phyloP scores from a whole-genome alignment of 805 yeast species.

The Peterozyma toletana region DNA sequence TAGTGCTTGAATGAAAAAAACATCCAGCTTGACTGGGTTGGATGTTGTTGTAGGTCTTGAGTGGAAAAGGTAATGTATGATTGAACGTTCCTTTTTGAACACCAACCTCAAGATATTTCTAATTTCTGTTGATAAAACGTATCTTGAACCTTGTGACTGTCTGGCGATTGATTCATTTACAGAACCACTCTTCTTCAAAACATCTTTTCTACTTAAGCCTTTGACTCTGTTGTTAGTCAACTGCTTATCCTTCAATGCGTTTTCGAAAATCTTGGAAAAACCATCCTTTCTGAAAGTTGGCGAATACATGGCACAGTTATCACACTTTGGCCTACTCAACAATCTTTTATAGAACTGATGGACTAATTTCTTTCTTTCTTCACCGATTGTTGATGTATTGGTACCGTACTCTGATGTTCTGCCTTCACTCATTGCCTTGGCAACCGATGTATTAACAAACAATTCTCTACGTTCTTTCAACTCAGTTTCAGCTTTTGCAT shows the following conservation, averaged over 20 bases:
- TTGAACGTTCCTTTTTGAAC: slow-evolving; percentile 63
- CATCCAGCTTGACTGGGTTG: slow-evolving; percentile 53
- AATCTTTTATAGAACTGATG: slow-evolving; percentile 71
- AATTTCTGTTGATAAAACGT: slow-evolving; percentile 82
- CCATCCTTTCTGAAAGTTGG: slow-evolving; percentile 96
- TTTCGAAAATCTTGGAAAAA: slow-evolving; percentile 84
- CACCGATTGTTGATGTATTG: slow-evolving; percentile 77
- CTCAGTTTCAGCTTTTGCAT: slow-evolving; percentile 34
- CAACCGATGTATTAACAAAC: slow-evolving; percentile 66
- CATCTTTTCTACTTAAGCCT: slow-evolving; percentile 68
- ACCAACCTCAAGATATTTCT: slow-evolving; percentile 70
- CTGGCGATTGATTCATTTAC: slow-evolving; percentile 35
- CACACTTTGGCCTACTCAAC: slow-evolving; percentile 79
- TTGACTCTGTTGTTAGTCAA: slow-evolving; percentile 72
- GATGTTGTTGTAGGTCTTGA: slow-evolving; percentile 56
- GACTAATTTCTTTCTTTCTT: slow-evolving; percentile 71
- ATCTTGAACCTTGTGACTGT: slow-evolving; percentile 70
- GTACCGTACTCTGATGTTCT: slow-evolving; percentile 60
- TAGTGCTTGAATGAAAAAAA: slow-evolving; percentile 82
- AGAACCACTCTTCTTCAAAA: slow-evolving; percentile 37
- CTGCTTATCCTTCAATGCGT: slow-evolving; percentile 78
- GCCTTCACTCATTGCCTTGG: slow-evolving; percentile 70
- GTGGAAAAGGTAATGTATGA: slow-evolving; percentile 72
- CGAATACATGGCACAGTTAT: slow-evolving; percentile 92
- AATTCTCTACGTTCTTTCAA: slow-evolving; percentile 54